A percentile compares a stretch with the other conserved stretches of the same genome.
These are phyloP conservation scores for Exophiala sideris DNA, from an alignment of 2,329 filamentous ascomycete species.

Conservation along the genomic window DNA sequence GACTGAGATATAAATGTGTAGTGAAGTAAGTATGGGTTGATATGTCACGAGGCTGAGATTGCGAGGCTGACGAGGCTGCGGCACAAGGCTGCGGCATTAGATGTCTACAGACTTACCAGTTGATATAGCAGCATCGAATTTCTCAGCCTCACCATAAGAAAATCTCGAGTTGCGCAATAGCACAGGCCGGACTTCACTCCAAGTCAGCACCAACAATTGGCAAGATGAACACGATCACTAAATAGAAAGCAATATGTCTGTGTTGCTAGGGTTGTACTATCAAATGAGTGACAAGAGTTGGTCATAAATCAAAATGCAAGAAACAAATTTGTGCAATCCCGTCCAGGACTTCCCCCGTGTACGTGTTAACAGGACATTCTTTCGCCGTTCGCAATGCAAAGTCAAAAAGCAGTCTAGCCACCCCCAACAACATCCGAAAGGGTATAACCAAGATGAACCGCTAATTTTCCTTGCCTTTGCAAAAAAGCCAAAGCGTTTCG, in stretches of 20 bases:
- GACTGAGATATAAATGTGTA: too few species aligned
- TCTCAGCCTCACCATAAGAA: too few species aligned
- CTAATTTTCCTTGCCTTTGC: background rate
- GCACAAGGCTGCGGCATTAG: too few species aligned
- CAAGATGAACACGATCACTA: too few species aligned
- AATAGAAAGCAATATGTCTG: conserved; percentile 7
- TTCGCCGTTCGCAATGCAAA: conserved; percentile 23
- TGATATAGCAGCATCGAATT: too few species aligned
- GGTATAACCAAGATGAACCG: background rate
- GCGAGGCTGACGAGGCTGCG: too few species aligned
- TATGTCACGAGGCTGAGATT: too few species aligned
- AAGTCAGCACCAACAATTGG: too few species aligned
- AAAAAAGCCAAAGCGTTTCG: conserved; percentile 8
- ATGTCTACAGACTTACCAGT: too few species aligned
- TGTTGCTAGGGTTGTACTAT: conserved; percentile 11
- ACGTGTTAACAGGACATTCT: background rate
- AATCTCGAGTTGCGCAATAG: too few species aligned
- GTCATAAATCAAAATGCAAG: background rate
- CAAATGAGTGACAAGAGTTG: conserved; percentile 13
- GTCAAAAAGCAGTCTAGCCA: conserved; percentile 24
- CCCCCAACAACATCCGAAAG: conserved; percentile 17
- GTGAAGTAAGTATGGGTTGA: too few species aligned
- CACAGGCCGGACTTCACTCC: too few species aligned
- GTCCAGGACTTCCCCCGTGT: conserved; percentile 9
- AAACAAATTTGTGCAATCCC: conserved; percentile 14